Conservation (phyloP, 2,329 filamentous ascomycete genomes). For the Eurotiales sp. region DNA sequence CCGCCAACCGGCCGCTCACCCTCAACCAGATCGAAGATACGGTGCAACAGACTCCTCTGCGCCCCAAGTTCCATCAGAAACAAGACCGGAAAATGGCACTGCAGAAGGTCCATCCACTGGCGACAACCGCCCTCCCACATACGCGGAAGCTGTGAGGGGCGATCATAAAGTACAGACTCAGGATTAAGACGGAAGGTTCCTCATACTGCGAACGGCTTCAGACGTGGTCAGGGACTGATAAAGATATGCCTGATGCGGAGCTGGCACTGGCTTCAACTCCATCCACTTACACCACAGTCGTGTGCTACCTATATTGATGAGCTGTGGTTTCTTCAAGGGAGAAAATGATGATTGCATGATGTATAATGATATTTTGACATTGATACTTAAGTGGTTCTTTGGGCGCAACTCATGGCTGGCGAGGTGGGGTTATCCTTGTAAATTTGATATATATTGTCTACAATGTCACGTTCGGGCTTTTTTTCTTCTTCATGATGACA, state of each 20-base stretch:
- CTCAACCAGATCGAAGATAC: constrained; percentile 32
- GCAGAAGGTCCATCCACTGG: constrained; percentile 20
- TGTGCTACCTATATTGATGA: not conserved
- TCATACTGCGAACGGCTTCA: too few relatives aligned
- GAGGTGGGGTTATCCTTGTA: not conserved
- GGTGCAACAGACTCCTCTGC: constrained; percentile 29
- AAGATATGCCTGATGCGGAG: not conserved
- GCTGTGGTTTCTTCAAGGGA: not conserved
- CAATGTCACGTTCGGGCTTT: not conserved
- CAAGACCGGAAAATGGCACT: constrained; percentile 23
- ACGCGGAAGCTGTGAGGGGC: constrained; percentile 82
- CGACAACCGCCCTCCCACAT: constrained; percentile 66
- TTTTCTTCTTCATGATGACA: not conserved
- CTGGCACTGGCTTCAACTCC: not conserved
- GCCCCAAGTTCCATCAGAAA: constrained; percentile 19
- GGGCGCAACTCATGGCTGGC: constrained; percentile 4
- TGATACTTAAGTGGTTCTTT: constrained; percentile 11
- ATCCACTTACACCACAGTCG: not conserved
- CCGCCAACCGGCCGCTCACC: constrained; percentile 37
- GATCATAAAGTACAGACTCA: constrained; percentile 84
- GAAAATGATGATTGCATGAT: not conserved
- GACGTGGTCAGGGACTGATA: not conserved
- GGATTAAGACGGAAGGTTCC: constrained; percentile 41
- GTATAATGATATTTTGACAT: not conserved
- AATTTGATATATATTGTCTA: not conserved